These are phyloP conservation scores for Hemileia vastatrix DNA, from an alignment of 1,284 basidiomycete genomes.

Conservation along the genomic window DNA sequence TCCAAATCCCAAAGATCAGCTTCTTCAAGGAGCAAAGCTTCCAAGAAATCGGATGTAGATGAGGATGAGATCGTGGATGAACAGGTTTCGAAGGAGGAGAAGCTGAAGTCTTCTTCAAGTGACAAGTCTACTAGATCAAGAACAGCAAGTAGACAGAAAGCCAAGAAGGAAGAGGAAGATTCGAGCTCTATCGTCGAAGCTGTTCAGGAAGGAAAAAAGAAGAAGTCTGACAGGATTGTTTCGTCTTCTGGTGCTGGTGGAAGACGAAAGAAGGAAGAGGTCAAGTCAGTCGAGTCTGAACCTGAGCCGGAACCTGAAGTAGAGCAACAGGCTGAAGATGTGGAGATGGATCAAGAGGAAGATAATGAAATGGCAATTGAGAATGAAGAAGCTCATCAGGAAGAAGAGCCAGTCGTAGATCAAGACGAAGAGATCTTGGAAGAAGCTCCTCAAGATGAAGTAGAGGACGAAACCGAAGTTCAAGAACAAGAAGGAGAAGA, in stretches of 20 bases:
- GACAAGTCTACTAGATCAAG: background rate
- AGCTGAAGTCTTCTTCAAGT: background rate
- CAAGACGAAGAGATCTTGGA: background rate
- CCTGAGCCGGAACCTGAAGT: background rate
- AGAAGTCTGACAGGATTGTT: background rate
- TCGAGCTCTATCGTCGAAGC: background rate
- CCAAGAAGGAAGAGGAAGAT: background rate
- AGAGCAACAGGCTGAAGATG: background rate
- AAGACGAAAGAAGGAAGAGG: background rate
- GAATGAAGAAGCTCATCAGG: background rate
- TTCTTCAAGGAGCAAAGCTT: too few relatives aligned
- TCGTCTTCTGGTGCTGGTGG: background rate
- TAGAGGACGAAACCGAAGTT: background rate
- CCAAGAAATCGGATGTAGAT: too few relatives aligned
- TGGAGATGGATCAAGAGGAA: background rate
- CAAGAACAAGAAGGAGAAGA: background rate
- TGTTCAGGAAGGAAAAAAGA: background rate
- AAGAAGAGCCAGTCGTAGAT: background rate
- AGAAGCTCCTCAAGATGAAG: background rate
- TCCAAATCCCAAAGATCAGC: too few relatives aligned
- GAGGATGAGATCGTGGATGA: too few relatives aligned
- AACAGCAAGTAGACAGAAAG: background rate
- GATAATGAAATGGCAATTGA: background rate
- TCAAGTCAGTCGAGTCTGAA: background rate
- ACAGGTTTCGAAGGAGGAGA: background rate